Evolutionary conservation across 768 basidiomycete species (phyloP), one percentile per base, ranked within the genome.

Genomic region (Lentinus brumalis): DNA sequence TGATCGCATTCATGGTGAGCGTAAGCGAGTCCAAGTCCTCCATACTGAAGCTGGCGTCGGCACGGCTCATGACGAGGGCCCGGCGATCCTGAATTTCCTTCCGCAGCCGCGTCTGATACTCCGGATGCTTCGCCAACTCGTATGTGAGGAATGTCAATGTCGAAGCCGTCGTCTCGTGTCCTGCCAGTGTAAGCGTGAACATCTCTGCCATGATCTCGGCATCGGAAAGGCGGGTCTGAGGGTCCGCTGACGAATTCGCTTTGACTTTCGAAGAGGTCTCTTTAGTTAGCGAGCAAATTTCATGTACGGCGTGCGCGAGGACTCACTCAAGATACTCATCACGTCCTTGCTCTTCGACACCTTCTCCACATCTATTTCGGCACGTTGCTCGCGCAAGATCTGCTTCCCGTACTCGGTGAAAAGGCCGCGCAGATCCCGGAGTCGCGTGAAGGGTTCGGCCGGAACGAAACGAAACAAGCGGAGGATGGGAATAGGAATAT

Each of bases 201-300:
- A 66, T 65, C 49, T 66, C 61, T 9, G 66, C 65, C 31, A 57
- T 44, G 21, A 69, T 31, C 62, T 66, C 67, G 4, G 18, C 56
- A 8, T 62, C 57, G 15, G 21, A 49, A 14, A 68, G 41, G 10
- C 46, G 60, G 0, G 54, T 45, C 41, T 55, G 59, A 12, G 59
- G 53, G 26, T 66, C 55, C 15, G 57, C 57, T 2, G 68, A 65
- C 9, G 40, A 53, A 21, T 65, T 69, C 4, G 66, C 68, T 11
- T 59, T 66, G 26, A 66, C 59, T 63, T 1, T 26, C 29, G 16
- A n/a, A 30, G 26, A 4, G 2, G 18, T 4, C 1, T 21, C 6
- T 58, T 6, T 2, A 8, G 15, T 26, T 26, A 26, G 21, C 21
- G 21, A 26, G 21, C 21, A 26, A 26, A 2, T 26, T 26, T 26